Evolutionary conservation across 352 stramenopile genomes (phyloP).

Genomic region (Globisporangium alternatum): DNA sequence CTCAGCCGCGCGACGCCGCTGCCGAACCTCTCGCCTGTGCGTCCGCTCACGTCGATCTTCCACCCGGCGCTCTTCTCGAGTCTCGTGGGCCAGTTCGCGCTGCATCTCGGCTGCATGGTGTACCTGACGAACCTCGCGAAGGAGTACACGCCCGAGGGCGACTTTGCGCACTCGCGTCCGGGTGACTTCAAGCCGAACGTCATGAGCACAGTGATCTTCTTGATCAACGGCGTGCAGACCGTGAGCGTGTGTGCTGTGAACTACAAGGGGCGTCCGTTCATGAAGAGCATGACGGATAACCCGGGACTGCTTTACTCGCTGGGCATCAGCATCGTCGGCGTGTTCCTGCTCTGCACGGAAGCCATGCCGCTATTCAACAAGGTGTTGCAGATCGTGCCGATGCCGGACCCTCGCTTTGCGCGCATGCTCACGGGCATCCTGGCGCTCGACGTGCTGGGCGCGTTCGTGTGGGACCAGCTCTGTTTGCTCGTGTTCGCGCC

Average conservation of each 20-base stretch:
- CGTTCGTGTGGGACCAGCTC: constrained; percentile 85
- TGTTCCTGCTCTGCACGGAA: constrained; percentile 91
- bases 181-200: constrained; percentile 97
- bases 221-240: constrained; percentile 93
- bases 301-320: constrained; percentile 93
- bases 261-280: constrained; percentile 98
- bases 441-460: constrained; percentile 80
- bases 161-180: constrained; percentile 69
- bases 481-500: constrained; percentile 83
- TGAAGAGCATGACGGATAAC: constrained; percentile 97
- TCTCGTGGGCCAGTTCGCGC: constrained; percentile 93
- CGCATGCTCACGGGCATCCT: constrained; percentile 78
- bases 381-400: constrained; percentile 90
- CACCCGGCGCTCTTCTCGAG: constrained; percentile 91
- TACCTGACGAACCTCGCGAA: constrained; percentile 90
- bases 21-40: constrained; percentile 89
- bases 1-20: constrained; percentile 93
- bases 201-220: constrained; percentile 98
- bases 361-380: constrained; percentile 92
- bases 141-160: constrained; percentile 85
- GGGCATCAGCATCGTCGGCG: constrained; percentile 77
- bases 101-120: constrained; percentile 95
- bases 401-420: constrained; percentile 85
- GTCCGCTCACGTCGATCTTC: constrained; percentile 96
- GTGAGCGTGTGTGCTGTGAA: constrained; percentile 99